Percentiles rank a stretch among this genome's conserved stretches.
Evolutionary conservation across 345 rosid genomes (phyloP).

Genomic region (Lumnitzera littorea): DNA sequence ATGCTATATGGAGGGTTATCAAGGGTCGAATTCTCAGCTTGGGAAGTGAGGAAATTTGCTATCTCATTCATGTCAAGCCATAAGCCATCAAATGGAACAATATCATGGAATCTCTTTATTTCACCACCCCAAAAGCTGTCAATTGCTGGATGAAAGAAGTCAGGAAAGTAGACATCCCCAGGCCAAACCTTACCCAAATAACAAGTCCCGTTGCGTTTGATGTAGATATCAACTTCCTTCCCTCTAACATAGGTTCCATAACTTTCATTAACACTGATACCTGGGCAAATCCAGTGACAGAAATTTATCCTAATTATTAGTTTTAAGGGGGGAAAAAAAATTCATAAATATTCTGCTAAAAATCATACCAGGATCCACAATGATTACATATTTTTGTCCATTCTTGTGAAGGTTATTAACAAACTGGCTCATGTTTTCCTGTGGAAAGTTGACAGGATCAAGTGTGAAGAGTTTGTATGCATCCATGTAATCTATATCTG

Average conservation of each 20-base stretch:
- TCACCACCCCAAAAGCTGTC: constrained; percentile 46
- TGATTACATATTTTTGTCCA: constrained; percentile 61
- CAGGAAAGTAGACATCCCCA: constrained; percentile 59
- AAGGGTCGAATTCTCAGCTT: constrained; percentile 31
- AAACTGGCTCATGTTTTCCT: constrained; percentile 33
- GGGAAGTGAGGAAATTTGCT: constrained; percentile 49
- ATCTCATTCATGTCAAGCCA: constrained; percentile 86
- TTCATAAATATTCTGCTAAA: neutral
- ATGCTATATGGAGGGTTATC: constrained; percentile 72
- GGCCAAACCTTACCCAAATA: constrained; percentile 72
- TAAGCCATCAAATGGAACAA: constrained; percentile 52
- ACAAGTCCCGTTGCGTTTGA: constrained; percentile 44
- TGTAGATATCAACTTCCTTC: constrained; percentile 50
- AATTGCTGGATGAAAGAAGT: constrained; percentile 47
- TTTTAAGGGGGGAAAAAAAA: neutral
- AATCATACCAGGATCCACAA: constrained; percentile 62
- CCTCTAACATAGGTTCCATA: constrained; percentile 55
- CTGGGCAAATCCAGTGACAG: constrained; percentile 19
- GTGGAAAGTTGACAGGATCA: constrained; percentile 55
- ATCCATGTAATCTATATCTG: constrained; percentile 80
- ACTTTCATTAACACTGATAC: constrained; percentile 40
- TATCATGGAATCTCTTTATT: constrained; percentile 37
- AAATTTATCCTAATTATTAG: too few relatives aligned
- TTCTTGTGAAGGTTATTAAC: constrained; percentile 42
- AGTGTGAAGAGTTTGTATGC: constrained; percentile 62